These are phyloP conservation scores for Penicillium diatomitis DNA, from an alignment of 495 filamentous ascomycete genomes.

Conservation along the genomic window DNA sequence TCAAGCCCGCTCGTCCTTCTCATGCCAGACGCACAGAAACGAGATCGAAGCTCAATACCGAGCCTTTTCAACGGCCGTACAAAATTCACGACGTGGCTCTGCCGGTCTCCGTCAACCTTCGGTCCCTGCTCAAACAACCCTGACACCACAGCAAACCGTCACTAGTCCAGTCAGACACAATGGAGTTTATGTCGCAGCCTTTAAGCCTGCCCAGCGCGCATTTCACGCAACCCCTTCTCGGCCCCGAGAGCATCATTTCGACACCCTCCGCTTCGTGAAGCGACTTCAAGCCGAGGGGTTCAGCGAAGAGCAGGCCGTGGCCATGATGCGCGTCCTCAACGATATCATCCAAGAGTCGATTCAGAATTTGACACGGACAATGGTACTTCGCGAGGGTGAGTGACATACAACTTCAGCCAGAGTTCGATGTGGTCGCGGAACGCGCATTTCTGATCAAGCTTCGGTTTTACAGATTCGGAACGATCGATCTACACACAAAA, in stretches of 20 bases:
- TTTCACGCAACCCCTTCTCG: conserved; percentile 62
- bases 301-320: conserved; percentile 87
- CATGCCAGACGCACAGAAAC: conserved; percentile 12
- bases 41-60: not conserved
- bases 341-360: conserved; percentile 98
- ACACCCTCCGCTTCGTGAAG: conserved; percentile 95
- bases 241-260: conserved; percentile 84
- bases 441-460: no score
- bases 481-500: conserved; percentile 91
- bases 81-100: conserved; percentile 6
- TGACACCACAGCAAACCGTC: conserved; percentile 12
- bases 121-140: conserved; percentile 1
- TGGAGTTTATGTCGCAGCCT: conserved; percentile 39
- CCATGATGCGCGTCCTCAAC: conserved; percentile 94
- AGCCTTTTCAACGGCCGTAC: conserved; percentile 16
- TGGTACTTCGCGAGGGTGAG: conserved; percentile 88
- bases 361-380: conserved; percentile 94
- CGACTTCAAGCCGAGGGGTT: conserved; percentile 85
- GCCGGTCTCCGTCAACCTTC: conserved; percentile 17
- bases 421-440: not conserved
- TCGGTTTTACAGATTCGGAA: conserved; percentile 35
- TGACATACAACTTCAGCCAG: not conserved
- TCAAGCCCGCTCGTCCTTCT: conserved; percentile 16
- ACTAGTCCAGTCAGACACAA: conserved; percentile 33
- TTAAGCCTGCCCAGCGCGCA: conserved; percentile 34